These are phyloP conservation scores for Rhytidhysteron rufulum DNA, from an alignment of 2,329 filamentous ascomycete species.

Conservation along the genomic window DNA sequence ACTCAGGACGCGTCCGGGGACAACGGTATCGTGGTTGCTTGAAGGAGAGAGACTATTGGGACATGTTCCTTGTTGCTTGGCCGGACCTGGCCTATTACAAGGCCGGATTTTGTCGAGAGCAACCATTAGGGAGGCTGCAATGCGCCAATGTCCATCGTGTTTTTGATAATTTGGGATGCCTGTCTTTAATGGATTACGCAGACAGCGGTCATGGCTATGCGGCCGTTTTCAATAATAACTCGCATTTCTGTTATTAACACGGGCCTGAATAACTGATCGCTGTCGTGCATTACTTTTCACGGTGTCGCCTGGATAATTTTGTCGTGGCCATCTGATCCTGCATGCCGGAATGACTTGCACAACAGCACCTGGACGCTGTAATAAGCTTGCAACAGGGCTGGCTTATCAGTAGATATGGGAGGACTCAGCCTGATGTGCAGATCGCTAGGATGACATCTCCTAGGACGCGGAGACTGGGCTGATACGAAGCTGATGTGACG, in stretches of 20 bases:
- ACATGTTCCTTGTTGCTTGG: no score
- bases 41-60: no score
- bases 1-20: no score
- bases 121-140: no score
- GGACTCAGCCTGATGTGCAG: not conserved
- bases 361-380: not conserved
- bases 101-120: no score
- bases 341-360: conserved; percentile 2
- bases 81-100: no score
- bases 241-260: not conserved
- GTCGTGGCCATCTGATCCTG: not conserved
- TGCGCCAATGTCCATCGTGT: no score
- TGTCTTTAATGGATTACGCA: no score
- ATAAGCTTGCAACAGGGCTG: not conserved
- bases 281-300: not conserved
- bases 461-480: not conserved
- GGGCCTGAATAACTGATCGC: not conserved
- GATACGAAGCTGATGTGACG: not conserved
- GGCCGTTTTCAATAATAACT: not conserved
- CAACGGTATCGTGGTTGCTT: no score
- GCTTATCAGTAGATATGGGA: conserved; percentile 13
- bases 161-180: no score
- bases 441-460: not conserved
- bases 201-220: not conserved
- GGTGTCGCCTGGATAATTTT: not conserved